Base-by-base conservation (phyloP, 345 rosid genomes). In the Cardiospermum halicacabum region DNA sequence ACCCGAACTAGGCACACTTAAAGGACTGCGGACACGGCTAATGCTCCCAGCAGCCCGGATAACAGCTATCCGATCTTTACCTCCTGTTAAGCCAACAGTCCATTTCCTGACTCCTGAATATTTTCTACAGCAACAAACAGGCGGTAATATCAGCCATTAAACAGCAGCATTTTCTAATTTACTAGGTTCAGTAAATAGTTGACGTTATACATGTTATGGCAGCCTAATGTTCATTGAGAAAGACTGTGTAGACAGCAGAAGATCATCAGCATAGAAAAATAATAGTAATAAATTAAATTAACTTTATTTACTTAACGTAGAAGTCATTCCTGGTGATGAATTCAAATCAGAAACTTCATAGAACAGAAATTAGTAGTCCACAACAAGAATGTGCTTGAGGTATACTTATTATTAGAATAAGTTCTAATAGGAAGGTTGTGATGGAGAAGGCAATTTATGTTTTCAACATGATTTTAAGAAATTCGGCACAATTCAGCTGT, bases 1-100 rank as follows among this genome's bases (percentile, higher is more conserved):
- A 71, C 90, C 78, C 4, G 92, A 88, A 75, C 86, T 66, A 53
- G 96, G 76, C 55, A 77, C 16, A 74, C 87, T 86, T 59, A 80
- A 71, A 39, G 98, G 86, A 82, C 92, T 74, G 51, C 76, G 74
- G 8, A 87, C 87, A 45, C 97, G 99, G 66, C 87, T 88, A 65
- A 94, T 94, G 84, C 87, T 80, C 36, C 98, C 99, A 60, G 95
- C 85, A 67, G 97, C 91, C 80, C 97, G 81, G 54, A 94, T 81
- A 58, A 94, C 82, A 67, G 99, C 99, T 72, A 94, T 87, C 61
- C 51, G 77, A 65, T 91, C 96, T 72, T 70, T 60, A 27, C 97
- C 95, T 9, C 99, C 95, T 3, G 85, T 78, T 70, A 94, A 81
- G 74, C 97, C 92, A 69, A 91, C 86, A 67, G 99, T 94, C 95